Base-by-base conservation (phyloP, 768 basidiomycete species). In the Pholiota molesta region DNA sequence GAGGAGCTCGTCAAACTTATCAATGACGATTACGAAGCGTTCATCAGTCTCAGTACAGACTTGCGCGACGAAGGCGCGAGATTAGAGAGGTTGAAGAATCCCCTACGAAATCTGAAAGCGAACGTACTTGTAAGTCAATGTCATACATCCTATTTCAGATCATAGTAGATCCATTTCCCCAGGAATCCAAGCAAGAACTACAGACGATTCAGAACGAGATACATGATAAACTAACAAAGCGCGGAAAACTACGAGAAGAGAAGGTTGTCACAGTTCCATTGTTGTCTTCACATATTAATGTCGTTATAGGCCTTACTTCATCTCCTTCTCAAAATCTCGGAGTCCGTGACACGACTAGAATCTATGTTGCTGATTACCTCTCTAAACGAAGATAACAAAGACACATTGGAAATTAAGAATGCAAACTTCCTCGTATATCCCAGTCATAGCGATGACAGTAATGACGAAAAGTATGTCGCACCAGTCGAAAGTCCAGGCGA, bases 21-120 rank as follows among this genome's bases (percentile, higher is more conserved):
- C 73, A 99, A 99, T 75, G 91, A 95, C 68, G 97, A 99, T 76
- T 99, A 99, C 70, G 95, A 95, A 73, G 95, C 95, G 14, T 99
- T 99, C 72, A 97, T 99, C 69, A 94, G 92, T 67, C 81, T 99
- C 31, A 96, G 96, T 65, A 95, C 96, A 3, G 95, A 98, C 68
- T 73, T 99, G 65, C 84, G 88, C 66, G 94, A 91, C 47, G 96
- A 98, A 75, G 91, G 92, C 2, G 79, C 81, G 40, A 81, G 94
- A 65, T 73, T 97, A 67, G 81, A 83, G 61, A 78, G 83, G 61
- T 71, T 99, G 60, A 87, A 88, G 65, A 74, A 73, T 26, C 96
- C 97, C 0, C 73, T 99, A 55, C 74, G 70, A 9, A 80, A 78
- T 21, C 72, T 99, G 21, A 86, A 85, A 65, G 69, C 71, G 33